phyloP scores from a whole-genome alignment of 208 protist species.

The Leptomonas seymouri region DNA sequence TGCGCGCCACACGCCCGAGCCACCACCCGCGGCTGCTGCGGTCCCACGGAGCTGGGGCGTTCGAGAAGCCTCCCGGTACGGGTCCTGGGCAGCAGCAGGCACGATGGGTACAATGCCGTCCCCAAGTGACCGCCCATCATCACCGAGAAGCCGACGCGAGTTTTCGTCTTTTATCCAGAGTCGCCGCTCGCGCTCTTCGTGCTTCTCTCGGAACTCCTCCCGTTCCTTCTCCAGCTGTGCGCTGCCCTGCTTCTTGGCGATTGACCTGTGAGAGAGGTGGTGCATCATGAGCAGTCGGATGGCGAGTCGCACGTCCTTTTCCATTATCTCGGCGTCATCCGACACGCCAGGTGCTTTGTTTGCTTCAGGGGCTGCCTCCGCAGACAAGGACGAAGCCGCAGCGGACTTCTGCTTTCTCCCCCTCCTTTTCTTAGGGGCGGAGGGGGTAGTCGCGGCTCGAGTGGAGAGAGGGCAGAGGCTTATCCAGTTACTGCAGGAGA shows the following conservation, averaged over 20 bases:
- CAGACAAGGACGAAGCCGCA: background rate
- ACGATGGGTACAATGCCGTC: conserved; percentile 73
- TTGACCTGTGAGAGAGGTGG: conserved; percentile 47
- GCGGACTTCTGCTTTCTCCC: conserved; percentile 3
- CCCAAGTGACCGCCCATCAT: conserved; percentile 44
- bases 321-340: conserved; percentile 21
- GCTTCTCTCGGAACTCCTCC: conserved; percentile 31
- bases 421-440: background rate
- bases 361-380: too few species aligned
- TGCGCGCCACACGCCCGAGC: conserved; percentile 21
- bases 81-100: background rate
- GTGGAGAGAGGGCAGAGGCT: background rate
- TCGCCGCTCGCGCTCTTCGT: conserved; percentile 49
- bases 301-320: conserved; percentile 74
- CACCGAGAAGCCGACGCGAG: conserved; percentile 53
- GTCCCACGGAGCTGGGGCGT: background rate
- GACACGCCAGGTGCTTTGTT: background rate
- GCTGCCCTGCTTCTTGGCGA: conserved; percentile 36
- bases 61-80: background rate
- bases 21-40: background rate
- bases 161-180: conserved; percentile 71
- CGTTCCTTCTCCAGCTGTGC: conserved; percentile 41
- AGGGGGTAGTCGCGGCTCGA: background rate
- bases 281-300: conserved; percentile 77
- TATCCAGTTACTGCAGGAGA: background rate